Conservation (phyloP, 176 grass and related monocot species). For the Oryza rufipogon region DNA sequence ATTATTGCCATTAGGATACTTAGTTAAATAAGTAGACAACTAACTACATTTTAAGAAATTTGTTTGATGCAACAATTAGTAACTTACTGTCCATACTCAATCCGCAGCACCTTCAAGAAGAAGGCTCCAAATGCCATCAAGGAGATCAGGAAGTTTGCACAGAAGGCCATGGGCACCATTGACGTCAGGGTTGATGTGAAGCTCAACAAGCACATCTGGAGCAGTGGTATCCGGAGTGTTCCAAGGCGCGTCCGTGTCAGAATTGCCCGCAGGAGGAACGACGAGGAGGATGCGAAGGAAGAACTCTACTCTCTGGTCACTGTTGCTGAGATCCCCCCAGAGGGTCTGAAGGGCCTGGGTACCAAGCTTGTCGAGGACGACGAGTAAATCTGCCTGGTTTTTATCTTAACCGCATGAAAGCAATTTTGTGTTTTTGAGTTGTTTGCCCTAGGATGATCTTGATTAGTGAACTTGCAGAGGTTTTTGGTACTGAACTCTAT, state of each 20-base stretch:
- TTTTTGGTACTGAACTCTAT: not conserved
- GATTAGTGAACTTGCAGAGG: not conserved
- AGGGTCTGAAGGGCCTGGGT: not conserved
- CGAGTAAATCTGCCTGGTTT: not conserved
- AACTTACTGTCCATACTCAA: not conserved
- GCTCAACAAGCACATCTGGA: conserved; percentile 96
- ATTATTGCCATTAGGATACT: not conserved
- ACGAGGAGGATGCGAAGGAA: conserved; percentile 72
- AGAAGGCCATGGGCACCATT: conserved; percentile 46
- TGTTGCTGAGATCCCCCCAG: not conserved
- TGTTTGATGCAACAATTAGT: not conserved
- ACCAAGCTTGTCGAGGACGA: not conserved
- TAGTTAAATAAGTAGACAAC: not conserved
- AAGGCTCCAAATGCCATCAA: conserved; percentile 53
- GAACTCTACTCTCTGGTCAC: conserved; percentile 76
- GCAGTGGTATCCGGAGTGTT: conserved; percentile 67
- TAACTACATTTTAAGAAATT: not conserved
- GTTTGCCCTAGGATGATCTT: conserved; percentile 1
- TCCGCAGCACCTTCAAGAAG: conserved; percentile 58
- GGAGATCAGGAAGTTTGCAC: conserved; percentile 50
- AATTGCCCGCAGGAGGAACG: conserved; percentile 75
- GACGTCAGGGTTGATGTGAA: conserved; percentile 63
- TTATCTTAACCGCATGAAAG: not conserved
- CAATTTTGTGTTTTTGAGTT: conserved; percentile 31
- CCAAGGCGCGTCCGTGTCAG: conserved; percentile 70